A percentile compares a stretch with the other conserved stretches of the same genome.
These are phyloP conservation scores for Scolecobasidium constrictum DNA, from an alignment of 2,329 filamentous ascomycete species.

Conservation along the genomic window DNA sequence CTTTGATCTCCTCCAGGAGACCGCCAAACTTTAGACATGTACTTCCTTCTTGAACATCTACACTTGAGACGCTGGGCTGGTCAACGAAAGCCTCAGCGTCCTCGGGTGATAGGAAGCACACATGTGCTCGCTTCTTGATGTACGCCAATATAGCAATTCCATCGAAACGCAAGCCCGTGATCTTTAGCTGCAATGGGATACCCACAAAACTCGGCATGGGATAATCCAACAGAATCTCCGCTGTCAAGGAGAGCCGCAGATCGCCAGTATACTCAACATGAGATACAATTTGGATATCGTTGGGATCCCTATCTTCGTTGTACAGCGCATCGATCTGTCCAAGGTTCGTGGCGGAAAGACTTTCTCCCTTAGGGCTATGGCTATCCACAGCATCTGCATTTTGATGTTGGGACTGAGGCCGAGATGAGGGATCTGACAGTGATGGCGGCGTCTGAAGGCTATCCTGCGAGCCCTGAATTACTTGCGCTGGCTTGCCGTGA, in stretches of 20 bases:
- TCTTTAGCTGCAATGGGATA: slow-evolving; percentile 86
- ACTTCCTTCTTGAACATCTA: neutral
- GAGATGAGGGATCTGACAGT: slow-evolving; percentile 31
- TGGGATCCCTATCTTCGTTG: slow-evolving; percentile 62
- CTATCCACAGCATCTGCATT: slow-evolving; percentile 15
- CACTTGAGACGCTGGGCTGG: slow-evolving; percentile 14
- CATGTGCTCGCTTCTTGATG: slow-evolving; percentile 79
- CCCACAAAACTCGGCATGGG: slow-evolving; percentile 98
- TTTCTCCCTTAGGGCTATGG: neutral
- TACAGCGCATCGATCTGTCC: neutral
- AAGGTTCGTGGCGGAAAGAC: neutral
- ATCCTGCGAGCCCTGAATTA: slow-evolving; percentile 24
- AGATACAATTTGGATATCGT: slow-evolving; percentile 88
- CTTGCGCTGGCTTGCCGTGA: neutral
- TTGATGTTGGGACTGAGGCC: slow-evolving; percentile 33
- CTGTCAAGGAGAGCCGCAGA: slow-evolving; percentile 77
- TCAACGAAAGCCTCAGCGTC: slow-evolving; percentile 58
- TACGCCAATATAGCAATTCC: slow-evolving; percentile 87
- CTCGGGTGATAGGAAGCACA: slow-evolving; percentile 88
- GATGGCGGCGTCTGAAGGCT: slow-evolving; percentile 37
- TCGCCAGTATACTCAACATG: slow-evolving; percentile 84
- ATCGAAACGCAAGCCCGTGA: slow-evolving; percentile 90
- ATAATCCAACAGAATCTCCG: slow-evolving; percentile 93
- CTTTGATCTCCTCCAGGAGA: slow-evolving; percentile 80
- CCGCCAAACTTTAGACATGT: slow-evolving; percentile 50